phyloP scores from a whole-genome alignment of 805 yeast genomes.

The Metschnikowia baotianmanensis region DNA sequence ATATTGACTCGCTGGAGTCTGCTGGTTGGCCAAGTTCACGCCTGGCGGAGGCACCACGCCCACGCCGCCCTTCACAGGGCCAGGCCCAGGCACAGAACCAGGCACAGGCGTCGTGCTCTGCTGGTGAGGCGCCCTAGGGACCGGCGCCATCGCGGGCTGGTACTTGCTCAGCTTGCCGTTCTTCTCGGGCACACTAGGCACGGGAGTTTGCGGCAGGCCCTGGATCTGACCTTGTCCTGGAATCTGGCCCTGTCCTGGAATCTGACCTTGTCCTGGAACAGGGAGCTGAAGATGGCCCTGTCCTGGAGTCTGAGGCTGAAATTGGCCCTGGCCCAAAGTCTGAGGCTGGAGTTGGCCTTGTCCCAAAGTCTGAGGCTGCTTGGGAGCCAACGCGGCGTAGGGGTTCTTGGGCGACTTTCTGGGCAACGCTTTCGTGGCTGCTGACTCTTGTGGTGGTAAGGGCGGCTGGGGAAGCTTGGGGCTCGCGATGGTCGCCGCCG shows the following conservation, averaged over 20 bases:
- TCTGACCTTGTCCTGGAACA: too few relatives aligned
- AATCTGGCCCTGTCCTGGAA: too few relatives aligned
- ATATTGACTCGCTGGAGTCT: background rate
- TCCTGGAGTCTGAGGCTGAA: too few relatives aligned
- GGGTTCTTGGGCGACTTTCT: slow-evolving; percentile 28
- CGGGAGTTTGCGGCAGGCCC: too few relatives aligned
- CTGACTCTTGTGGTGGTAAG: slow-evolving; percentile 9
- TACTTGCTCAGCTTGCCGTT: slow-evolving; percentile 7
- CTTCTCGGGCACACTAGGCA: slow-evolving; percentile 1
- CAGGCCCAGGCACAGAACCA: too few relatives aligned
- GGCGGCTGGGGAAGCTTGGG: slow-evolving; percentile 11
- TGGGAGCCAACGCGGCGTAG: slow-evolving; percentile 24
- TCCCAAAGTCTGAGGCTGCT: slow-evolving; percentile 6
- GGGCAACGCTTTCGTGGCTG: slow-evolving; percentile 21
- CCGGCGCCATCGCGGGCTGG: slow-evolving; percentile 11
- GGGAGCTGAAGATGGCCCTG: too few relatives aligned
- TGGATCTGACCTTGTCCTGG: too few relatives aligned
- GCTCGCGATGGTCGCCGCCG: slow-evolving; percentile 21
- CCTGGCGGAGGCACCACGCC: slow-evolving; percentile 16
- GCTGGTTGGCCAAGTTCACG: too few relatives aligned
- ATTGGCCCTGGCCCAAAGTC: too few relatives aligned
- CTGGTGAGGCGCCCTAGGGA: slow-evolving; percentile 2
- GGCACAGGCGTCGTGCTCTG: slow-evolving; percentile 5
- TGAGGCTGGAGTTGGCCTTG: too few relatives aligned
- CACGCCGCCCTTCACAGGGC: too few relatives aligned